Evolutionary conservation across 768 basidiomycete genomes (phyloP), one percentile per base, ranked within the genome.

Genomic region (Hygrocybe punicea): DNA sequence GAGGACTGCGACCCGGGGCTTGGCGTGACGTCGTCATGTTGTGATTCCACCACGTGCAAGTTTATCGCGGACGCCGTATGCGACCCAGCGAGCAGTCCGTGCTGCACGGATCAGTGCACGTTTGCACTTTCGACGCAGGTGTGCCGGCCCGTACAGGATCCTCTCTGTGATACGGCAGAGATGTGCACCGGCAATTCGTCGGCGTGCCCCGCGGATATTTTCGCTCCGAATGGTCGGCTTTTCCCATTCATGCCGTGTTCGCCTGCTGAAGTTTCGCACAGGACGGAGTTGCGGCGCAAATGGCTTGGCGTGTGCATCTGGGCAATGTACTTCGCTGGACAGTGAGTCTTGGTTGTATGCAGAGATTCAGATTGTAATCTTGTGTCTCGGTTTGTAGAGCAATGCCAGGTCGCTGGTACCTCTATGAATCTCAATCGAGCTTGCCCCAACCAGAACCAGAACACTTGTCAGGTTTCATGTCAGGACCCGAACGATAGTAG

Each of bases 1-100:
- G 93, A 96, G 73, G 88, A 94, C 37, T 94, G 93, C 67, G 92
- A 96, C 70, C 91, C 92, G 0, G 89, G 89, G 29, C 63, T 67
- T 35, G 85, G 83, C 53, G 66, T 76, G 10, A 73, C 75, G 42
- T 84, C 84, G 4, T 71, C 79, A 2, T 94, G 92, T 73, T 94
- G 92, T 75, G 83, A 94, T 70, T 61, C 81, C 3, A 63, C 73
- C 19, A 87, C 85, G 9, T 92, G 89, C 77, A 89, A 89, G 71
- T 90, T 93, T 77, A 81, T 67, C 48, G 60, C 70, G 23, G 83
- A 82, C 29, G 86, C 93, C 2, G 79, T 85, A 2, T 96, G 93
- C 68, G 91, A 93, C 67, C 91, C 91, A 2, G 69, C 76, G 35
- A 90, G 84, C 68, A 84, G 84, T 53, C 69, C 84, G 3, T 94